Evolutionary conservation across 768 basidiomycete species (phyloP).

Genomic region (Obba rivulosa): DNA sequence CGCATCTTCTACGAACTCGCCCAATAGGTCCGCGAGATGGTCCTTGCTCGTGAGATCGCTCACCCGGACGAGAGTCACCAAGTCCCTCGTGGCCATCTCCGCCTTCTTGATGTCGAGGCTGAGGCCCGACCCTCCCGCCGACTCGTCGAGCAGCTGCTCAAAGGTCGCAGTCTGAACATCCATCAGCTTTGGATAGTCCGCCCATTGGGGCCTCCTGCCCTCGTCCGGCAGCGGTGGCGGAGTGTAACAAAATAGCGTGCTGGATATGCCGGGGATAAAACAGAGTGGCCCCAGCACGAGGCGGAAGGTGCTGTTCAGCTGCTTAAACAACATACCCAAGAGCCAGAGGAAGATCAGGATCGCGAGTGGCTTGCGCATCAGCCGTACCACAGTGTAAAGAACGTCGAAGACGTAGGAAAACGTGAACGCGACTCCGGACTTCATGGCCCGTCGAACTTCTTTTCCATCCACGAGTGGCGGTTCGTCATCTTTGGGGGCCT

Average conservation of each 20-base stretch:
- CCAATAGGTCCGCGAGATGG: conserved; percentile 44
- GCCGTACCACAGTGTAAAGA: conserved; percentile 37
- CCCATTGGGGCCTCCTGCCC: conserved; percentile 32
- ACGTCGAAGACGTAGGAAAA: conserved; percentile 44
- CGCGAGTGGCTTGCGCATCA: conserved; percentile 53
- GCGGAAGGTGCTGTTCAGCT: conserved; percentile 39
- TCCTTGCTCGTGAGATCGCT: conserved; percentile 62
- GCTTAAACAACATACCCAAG: conserved; percentile 38
- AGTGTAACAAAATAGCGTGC: conserved; percentile 36
- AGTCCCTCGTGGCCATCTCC: conserved; percentile 70
- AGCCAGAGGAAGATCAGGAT: conserved; percentile 48
- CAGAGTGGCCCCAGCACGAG: conserved; percentile 54
- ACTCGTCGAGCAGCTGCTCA: conserved; percentile 55
- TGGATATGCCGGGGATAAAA: conserved; percentile 53
- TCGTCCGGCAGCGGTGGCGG: conserved; percentile 5
- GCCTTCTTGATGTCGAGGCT: conserved; percentile 70
- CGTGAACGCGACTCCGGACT: conserved; percentile 17
- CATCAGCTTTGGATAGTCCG: conserved; percentile 58
- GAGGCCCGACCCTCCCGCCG: conserved; percentile 52
- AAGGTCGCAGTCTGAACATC: conserved; percentile 58
- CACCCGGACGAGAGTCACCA: conserved; percentile 54
- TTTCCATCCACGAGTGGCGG: conserved; percentile 19
- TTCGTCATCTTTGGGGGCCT: conserved; percentile 25
- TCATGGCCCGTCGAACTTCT: conserved; percentile 12
- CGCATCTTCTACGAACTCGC: conserved; percentile 55